Conservation (phyloP, 257 asterid species). For the Scutellaria minor region DNA sequence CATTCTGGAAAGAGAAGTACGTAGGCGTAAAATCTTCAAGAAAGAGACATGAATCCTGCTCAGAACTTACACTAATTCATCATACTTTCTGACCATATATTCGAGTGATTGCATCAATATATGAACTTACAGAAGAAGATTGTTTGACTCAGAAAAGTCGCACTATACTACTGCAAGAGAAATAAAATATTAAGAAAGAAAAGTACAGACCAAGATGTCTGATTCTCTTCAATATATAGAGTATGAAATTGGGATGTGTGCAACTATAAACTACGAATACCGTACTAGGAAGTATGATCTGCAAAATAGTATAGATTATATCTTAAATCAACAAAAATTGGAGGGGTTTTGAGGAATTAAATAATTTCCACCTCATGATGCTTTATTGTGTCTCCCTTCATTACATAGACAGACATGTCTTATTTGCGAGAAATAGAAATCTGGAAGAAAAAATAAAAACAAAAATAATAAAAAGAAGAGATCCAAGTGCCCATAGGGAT, state of each 20-base stretch:
- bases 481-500: constrained; percentile 24
- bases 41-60: background rate
- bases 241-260: background rate
- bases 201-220: background rate
- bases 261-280: background rate
- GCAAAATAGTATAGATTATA: constrained; percentile 7
- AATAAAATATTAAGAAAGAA: background rate
- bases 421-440: constrained; percentile 41
- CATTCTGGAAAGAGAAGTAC: too few relatives aligned
- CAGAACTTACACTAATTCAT: background rate
- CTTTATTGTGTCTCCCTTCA: constrained; percentile 39
- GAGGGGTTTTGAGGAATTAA: constrained; percentile 35
- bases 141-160: too few relatives aligned
- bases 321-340: constrained; percentile 32
- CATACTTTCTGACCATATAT: background rate
- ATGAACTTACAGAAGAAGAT: too few relatives aligned
- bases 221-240: background rate
- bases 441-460: background rate
- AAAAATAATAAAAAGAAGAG: constrained; percentile 20
- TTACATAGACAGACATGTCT: constrained; percentile 44
- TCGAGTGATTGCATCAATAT: background rate
- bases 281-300: constrained; percentile 24
- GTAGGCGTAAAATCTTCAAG: background rate
- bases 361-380: constrained; percentile 41
- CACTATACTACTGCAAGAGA: background rate